Evolutionary conservation across 129 eudicot genomes (phyloP), one percentile per base, ranked within the genome.

Genomic region (Lactuca saligna): DNA sequence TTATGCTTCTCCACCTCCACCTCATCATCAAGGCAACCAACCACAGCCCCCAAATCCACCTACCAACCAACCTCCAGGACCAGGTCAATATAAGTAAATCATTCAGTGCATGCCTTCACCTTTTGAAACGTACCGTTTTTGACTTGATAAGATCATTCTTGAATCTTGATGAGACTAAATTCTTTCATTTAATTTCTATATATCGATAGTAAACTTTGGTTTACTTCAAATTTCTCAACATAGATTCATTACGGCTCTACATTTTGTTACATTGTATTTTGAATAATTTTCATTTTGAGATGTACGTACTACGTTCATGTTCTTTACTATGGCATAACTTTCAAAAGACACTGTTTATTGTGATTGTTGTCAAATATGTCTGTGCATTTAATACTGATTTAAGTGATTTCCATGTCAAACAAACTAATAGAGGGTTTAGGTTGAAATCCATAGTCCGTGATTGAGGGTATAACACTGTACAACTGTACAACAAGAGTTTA

Each of bases 21-120:
- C 68, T 49, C 80, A 63, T 54, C 72, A 41, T 64, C 78, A 74
- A 61, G 79, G 68, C 68, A 39, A 66, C 17, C 79, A 57, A 58
- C 79, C 67, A 33, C 61, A 56, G 15, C 42, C 66, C 13, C 14
- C 25, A 34, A 8, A 8, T 42, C 49, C 12, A 42, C 49, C 49
- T 9, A 3, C 4, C 51, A 3, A 42, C 13, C 51, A 9, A 12
- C 51, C 51, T 46, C 49, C 12, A 39, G 70, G 77, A 11, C 49
- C 12, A 39, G 70, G 77, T 62, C 78, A 59, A 25, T 44, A 75
- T 16, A 60, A 61, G 58, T 68, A 61, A 38, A 29, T 51, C 65
- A 57, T 32, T 55, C 17, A 14, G 42, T 65, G 51, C 25, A 17
- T 14, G 33, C 0, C 12, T 9, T 25, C 65, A 31, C 34, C 6